A percentile compares a stretch with the other conserved stretches of the same genome.
Conservation (phyloP, 108 stramenopile genomes). For the Nannochloropsis gaditana region DNA sequence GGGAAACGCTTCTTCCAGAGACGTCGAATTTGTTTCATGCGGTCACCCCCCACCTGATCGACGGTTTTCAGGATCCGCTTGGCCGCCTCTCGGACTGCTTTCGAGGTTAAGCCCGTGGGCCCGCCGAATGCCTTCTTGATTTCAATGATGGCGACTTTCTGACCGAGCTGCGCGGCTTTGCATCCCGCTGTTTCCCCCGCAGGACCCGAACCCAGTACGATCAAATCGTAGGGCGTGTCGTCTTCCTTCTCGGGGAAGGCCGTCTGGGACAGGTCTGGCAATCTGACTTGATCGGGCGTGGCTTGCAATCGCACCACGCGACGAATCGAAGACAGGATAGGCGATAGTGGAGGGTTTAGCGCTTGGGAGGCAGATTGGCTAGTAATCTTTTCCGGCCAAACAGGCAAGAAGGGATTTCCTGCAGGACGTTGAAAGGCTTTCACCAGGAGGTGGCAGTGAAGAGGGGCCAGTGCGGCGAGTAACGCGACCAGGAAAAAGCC, state of each 20-base stretch:
- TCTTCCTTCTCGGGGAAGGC: conserved; percentile 32
- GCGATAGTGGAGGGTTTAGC: too few relatives aligned
- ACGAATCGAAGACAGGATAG: background rate
- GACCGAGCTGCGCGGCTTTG: conserved; percentile 44
- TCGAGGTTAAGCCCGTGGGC: conserved; percentile 51
- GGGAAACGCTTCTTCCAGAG: conserved; percentile 41
- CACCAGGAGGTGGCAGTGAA: too few relatives aligned
- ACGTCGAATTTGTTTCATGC: conserved; percentile 33
- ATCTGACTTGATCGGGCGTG: background rate
- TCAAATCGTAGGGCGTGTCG: conserved; percentile 35
- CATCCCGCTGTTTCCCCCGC: conserved; percentile 44
- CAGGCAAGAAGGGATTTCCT: too few relatives aligned
- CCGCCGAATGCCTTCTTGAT: conserved; percentile 51
- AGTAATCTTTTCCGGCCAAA: too few relatives aligned
- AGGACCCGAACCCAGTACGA: conserved; percentile 46
- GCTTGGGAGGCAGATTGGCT: too few relatives aligned
- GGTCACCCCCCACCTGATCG: conserved; percentile 44
- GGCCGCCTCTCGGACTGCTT: conserved; percentile 50
- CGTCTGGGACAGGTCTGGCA: conserved; percentile 25
- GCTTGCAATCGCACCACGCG: background rate
- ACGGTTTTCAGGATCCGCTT: conserved; percentile 42
- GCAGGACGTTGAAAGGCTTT: too few relatives aligned
- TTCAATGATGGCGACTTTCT: conserved; percentile 49
- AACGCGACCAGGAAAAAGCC: too few relatives aligned
- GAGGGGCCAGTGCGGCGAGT: too few relatives aligned